Evolutionary conservation across 2,329 filamentous ascomycete genomes (phyloP), one percentile per base, ranked within the genome.

Genomic region (Aspergillus fructus): DNA sequence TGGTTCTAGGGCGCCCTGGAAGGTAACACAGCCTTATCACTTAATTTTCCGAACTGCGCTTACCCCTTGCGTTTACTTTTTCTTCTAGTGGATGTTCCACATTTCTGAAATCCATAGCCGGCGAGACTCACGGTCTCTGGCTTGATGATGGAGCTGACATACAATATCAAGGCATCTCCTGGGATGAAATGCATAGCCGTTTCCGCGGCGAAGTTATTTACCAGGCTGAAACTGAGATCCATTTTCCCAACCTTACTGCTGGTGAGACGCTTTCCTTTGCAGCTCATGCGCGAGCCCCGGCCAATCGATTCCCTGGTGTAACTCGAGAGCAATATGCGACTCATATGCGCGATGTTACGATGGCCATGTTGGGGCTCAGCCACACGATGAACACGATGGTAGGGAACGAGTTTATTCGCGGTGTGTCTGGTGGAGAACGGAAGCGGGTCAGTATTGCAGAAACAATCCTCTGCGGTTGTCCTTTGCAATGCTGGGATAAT

Each of bases 171-270:
- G 77, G 75, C 24, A 72, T 76, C 66, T 79, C 84, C 12, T 82
- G 89, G 55, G 76, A 89, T 65, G 83, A 90, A 66, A 93, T 93
- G 89, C 85, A 90, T 76, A 84, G 83, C 12, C 79, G 78, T 2
- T 91, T 93, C 74, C 87, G 89, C n/a, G 90, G 90, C 62, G 90
- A 94, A 74, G 89, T 89, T 61, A 92, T 93, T 71, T 94, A 93
- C 76, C 91, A 89, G 1, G 89, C 89, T 52, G 90, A 93, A 73
- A 87, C 90, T 27, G 91, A 94, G 69, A 87, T 89, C 4, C 89
- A 93, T 74, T 93, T 93, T 68, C 89, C 89, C 12, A 84, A 87
- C 76, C 76, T 93, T 65, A 88, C 84, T 1, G 89, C 92, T 21
- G 89, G 89, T 51, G 88, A 93, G 65, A 93, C 90, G 1, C 81